A percentile compares a stretch with the other conserved stretches of the same genome.
phyloP scores from a whole-genome alignment of 192 early-diverging fungal species.

The Coemansia sp. region DNA sequence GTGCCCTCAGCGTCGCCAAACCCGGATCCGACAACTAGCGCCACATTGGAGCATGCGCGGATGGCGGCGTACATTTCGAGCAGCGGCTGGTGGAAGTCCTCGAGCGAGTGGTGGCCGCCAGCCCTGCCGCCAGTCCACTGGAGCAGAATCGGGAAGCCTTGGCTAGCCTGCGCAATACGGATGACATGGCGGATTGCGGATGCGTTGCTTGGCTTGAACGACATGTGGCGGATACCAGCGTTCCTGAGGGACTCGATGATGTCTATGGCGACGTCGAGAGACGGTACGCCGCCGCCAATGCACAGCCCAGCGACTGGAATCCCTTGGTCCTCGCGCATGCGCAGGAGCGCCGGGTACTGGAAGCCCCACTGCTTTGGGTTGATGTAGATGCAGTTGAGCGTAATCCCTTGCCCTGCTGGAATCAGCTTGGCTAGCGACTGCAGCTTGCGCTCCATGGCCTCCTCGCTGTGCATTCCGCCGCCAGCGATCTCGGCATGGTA shows the following conservation, averaged over 20 bases:
- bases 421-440: slow-evolving; percentile 68
- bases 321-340: slow-evolving; percentile 73
- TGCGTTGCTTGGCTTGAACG: slow-evolving; percentile 85
- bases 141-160: slow-evolving; percentile 81
- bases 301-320: slow-evolving; percentile 89
- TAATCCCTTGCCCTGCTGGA: slow-evolving; percentile 81
- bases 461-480: slow-evolving; percentile 82
- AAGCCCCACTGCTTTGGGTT: slow-evolving; percentile 82
- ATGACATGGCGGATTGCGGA: slow-evolving; percentile 78
- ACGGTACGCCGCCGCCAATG: slow-evolving; percentile 91
- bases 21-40: slow-evolving; percentile 86
- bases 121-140: slow-evolving; percentile 98
- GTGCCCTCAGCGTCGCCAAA: slow-evolving; percentile 87
- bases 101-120: slow-evolving; percentile 95
- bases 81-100: slow-evolving; percentile 92
- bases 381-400: slow-evolving; percentile 87
- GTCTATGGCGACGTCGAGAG: slow-evolving; percentile 78
- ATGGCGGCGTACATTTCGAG: slow-evolving; percentile 66
- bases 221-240: slow-evolving; percentile 71
- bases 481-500: slow-evolving; percentile 90
- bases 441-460: slow-evolving; percentile 67
- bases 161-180: slow-evolving; percentile 78
- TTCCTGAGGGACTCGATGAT: slow-evolving; percentile 72
- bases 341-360: slow-evolving; percentile 78
- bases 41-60: slow-evolving; percentile 74